Conservation (phyloP, 371 early-diverging fungal genomes). For the Circinella umbellata region DNA sequence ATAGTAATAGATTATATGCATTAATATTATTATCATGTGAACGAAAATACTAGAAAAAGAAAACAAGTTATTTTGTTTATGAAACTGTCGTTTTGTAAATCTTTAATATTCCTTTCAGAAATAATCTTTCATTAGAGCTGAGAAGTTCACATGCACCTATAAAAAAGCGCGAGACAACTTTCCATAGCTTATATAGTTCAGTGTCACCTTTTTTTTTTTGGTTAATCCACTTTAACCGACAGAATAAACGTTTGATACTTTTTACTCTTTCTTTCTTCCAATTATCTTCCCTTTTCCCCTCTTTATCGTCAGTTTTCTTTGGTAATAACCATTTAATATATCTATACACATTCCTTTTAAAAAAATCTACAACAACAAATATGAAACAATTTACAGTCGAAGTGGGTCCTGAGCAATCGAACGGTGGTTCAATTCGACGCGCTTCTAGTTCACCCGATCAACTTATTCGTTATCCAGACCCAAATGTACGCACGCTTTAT, state of each 20-base stretch:
- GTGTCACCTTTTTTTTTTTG: conserved; percentile 4
- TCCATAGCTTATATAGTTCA: conserved; percentile 1
- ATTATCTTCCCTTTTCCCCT: background rate
- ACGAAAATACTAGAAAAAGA: background rate
- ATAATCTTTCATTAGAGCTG: background rate
- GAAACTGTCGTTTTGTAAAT: background rate
- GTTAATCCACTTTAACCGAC: background rate
- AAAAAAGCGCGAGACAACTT: background rate
- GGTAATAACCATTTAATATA: too few relatives aligned
- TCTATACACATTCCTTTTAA: background rate
- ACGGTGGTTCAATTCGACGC: conserved; percentile 37
- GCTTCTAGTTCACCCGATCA: conserved; percentile 57
- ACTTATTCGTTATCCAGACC: conserved; percentile 55
- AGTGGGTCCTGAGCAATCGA: conserved; percentile 25
- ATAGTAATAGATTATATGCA: background rate
- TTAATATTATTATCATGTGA: background rate
- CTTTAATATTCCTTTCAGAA: background rate
- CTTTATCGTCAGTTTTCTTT: background rate
- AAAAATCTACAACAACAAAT: background rate
- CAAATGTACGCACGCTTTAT: conserved; percentile 67
- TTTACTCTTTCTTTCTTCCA: background rate
- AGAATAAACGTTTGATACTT: background rate
- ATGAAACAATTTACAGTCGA: conserved; percentile 26
- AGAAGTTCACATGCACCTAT: conserved; percentile 6
- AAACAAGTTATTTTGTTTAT: background rate